Percentiles rank a stretch among this genome's conserved stretches.
These are phyloP conservation scores for Potentilla sterilis DNA, from an alignment of 306 rosid genomes.

Conservation along the genomic window DNA sequence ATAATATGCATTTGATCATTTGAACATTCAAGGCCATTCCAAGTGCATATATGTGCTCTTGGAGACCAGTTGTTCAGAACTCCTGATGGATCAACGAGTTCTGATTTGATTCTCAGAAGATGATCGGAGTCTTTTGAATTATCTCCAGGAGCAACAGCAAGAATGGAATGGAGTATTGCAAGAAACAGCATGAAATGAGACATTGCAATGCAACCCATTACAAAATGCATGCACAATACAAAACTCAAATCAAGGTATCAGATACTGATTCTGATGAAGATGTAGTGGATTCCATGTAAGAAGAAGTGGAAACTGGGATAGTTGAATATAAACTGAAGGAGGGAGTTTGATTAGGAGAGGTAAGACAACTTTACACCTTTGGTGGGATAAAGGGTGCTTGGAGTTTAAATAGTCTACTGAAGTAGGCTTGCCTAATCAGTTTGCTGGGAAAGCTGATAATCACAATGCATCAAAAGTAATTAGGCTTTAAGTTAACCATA, in stretches of 20 bases:
- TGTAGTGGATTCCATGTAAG: conserved; percentile 33
- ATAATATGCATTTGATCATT: conserved; percentile 43
- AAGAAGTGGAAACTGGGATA: conserved; percentile 2
- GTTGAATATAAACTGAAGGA: conserved; percentile 27
- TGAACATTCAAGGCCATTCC: conserved; percentile 75
- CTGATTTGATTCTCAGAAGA: conserved; percentile 74
- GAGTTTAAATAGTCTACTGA: conserved; percentile 47
- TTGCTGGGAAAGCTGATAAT: conserved; percentile 20
- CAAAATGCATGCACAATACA: conserved; percentile 21
- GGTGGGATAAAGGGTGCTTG: conserved; percentile 26
- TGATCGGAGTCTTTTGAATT: conserved; percentile 43
- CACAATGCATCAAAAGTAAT: conserved; percentile 27
- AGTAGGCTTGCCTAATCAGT: conserved; percentile 37
- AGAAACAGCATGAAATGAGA: conserved; percentile 43
- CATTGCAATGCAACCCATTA: conserved; percentile 47
- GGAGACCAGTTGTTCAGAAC: conserved; percentile 72
- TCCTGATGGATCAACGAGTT: conserved; percentile 57
- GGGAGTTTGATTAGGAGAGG: conserved; percentile 26
- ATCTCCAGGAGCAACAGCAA: conserved; percentile 41
- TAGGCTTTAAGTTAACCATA: conserved; percentile 22
- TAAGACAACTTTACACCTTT: conserved; percentile 26
- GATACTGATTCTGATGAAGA: conserved; percentile 28
- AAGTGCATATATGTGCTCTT: conserved; percentile 47
- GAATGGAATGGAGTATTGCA: conserved; percentile 34
- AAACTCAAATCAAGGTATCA: conserved; percentile 35